Evolutionary conservation across 2,329 filamentous ascomycete genomes (phyloP).

Genomic region (Pseudogymnoascus sp.): DNA sequence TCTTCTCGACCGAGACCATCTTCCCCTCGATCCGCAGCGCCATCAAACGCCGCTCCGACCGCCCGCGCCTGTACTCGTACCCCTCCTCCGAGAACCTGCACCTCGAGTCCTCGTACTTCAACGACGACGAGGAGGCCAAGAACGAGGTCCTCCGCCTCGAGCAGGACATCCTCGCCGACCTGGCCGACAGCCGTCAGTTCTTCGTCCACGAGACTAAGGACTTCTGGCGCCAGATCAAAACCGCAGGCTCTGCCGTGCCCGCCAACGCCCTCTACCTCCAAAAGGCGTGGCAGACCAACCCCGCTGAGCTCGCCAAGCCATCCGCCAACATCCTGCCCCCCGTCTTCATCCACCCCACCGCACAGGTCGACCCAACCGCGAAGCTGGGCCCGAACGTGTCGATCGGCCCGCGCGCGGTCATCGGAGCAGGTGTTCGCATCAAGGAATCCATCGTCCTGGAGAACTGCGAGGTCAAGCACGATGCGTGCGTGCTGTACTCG

Average conservation of each 20-base stretch:
- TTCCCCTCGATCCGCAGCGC: constrained; percentile 91
- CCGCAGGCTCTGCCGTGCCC: constrained; percentile 89
- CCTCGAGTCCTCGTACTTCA: constrained; percentile 62
- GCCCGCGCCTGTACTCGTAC: constrained; percentile 87
- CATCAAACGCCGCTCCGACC: constrained; percentile 90
- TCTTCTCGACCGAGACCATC: constrained; percentile 91
- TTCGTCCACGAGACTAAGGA: constrained; percentile 98
- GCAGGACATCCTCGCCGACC: constrained; percentile 91
- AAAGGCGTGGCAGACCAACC: constrained; percentile 78
- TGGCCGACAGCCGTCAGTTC: constrained; percentile 96
- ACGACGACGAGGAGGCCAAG: constrained; percentile 66
- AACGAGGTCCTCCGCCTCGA: constrained; percentile 88
- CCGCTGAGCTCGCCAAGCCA: constrained; percentile 71
- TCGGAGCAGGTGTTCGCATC: constrained; percentile 82
- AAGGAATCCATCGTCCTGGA: constrained; percentile 96
- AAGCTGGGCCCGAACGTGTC: constrained; percentile 97
- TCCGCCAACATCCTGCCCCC: constrained; percentile 84
- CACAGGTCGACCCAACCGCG: constrained; percentile 83
- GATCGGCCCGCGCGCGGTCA: constrained; percentile 76
- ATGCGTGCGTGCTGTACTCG: constrained; percentile 88
- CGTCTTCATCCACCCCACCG: constrained; percentile 90
- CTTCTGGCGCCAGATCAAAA: constrained; percentile 99
- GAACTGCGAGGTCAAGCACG: constrained; percentile 91
- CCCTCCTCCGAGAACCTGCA: constrained; percentile 94
- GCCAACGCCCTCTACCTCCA: constrained; percentile 95